A percentile compares a stretch with the other conserved stretches of the same genome.
These are phyloP conservation scores for Pleurostoma richardsiae DNA, from an alignment of 2,329 filamentous ascomycete species.

Conservation along the genomic window DNA sequence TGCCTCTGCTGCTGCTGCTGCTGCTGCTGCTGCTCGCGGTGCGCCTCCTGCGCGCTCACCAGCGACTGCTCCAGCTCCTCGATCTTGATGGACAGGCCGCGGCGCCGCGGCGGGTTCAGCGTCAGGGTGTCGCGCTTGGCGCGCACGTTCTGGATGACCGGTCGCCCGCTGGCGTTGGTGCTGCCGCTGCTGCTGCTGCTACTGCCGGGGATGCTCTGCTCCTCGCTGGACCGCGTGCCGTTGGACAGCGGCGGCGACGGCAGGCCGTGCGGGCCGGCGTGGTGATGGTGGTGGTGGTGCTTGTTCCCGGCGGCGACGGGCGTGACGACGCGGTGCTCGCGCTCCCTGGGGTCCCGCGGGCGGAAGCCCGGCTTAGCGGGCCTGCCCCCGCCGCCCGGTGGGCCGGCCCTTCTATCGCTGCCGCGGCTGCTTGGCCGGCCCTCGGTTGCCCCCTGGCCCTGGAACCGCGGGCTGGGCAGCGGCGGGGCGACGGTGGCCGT, in stretches of 20 bases:
- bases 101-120: constrained; percentile 35
- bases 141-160: constrained; percentile 41
- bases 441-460: background rate
- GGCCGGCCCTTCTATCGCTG: background rate
- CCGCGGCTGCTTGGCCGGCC: background rate
- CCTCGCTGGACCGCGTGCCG: constrained; percentile 20
- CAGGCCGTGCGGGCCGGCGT: constrained; percentile 6
- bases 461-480: background rate
- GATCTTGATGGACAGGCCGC: constrained; percentile 44
- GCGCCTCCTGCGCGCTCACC: constrained; percentile 17
- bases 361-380: background rate
- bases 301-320: background rate
- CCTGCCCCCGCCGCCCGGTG: background rate
- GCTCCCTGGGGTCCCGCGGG: background rate
- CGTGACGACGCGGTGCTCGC: background rate
- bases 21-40: background rate
- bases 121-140: constrained; percentile 47
- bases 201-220: constrained; percentile 3
- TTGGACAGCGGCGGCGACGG: constrained; percentile 32
- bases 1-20: constrained; percentile 6
- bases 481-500: background rate
- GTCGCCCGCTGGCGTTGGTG: constrained; percentile 21
- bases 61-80: constrained; percentile 31
- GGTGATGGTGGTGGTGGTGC: background rate
- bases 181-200: too few species aligned